A percentile compares a stretch with the other conserved stretches of the same genome.
Evolutionary conservation across 1,284 basidiomycete genomes (phyloP).

Genomic region (Rhodotorula sp.): DNA sequence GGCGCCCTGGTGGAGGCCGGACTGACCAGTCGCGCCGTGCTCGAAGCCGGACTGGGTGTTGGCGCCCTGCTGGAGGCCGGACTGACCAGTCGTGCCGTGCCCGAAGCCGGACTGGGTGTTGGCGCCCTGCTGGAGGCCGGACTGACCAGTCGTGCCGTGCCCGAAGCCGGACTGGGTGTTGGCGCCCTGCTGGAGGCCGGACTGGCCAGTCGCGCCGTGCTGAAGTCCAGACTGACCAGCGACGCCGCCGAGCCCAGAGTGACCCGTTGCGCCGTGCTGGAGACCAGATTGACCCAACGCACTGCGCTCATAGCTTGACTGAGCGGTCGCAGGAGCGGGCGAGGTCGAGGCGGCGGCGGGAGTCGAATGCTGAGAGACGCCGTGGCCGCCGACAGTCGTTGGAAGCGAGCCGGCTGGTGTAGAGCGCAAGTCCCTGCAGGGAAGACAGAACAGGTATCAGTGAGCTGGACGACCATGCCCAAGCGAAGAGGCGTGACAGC

Average conservation of each 20-base stretch:
- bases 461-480: neutral
- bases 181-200: neutral
- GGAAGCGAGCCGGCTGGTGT: neutral
- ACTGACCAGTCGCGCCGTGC: neutral
- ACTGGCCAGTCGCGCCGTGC: neutral
- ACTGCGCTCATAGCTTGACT: neutral
- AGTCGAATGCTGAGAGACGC: no score
- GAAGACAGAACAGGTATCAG: neutral
- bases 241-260: neutral
- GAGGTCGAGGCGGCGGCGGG: no score
- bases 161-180: neutral
- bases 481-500: no score
- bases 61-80: conserved; percentile 5
- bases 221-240: neutral
- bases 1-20: no score
- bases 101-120: no score
- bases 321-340: neutral
- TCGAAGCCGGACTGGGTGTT: neutral
- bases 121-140: conserved; percentile 5
- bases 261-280: neutral
- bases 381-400: neutral
- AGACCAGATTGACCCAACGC: neutral
- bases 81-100: neutral
- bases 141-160: neutral
- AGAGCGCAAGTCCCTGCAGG: neutral